These are phyloP conservation scores for Hypoxylon sp. DNA, from an alignment of 2,329 filamentous ascomycete genomes.

Conservation along the genomic window DNA sequence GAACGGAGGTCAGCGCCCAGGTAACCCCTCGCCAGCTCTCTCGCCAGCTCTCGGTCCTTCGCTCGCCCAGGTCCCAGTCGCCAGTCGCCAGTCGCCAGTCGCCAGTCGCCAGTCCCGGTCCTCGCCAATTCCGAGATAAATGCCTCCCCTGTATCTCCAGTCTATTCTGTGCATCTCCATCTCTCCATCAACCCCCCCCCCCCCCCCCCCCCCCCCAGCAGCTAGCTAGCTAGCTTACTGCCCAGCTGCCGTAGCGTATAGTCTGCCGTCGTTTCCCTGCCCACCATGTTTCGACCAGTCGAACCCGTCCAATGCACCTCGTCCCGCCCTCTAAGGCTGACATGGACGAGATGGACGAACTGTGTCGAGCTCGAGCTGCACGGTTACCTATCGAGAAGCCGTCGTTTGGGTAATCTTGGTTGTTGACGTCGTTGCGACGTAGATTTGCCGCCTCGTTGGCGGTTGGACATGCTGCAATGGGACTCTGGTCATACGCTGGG, in stretches of 20 bases:
- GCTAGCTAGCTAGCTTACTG: too few species aligned
- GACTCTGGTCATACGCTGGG: slow-evolving; percentile 31
- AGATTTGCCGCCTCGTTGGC: slow-evolving; percentile 25
- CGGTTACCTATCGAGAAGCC: slow-evolving; percentile 19
- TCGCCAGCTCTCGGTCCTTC: too few species aligned
- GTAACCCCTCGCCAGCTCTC: too few species aligned
- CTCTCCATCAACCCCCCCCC: slow-evolving; percentile 22
- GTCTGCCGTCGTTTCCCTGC: slow-evolving; percentile 13
- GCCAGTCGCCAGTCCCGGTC: slow-evolving; percentile 18
- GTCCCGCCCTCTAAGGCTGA: slow-evolving; percentile 36
- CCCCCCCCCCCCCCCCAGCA: too few species aligned
- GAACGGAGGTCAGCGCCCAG: slow-evolving; percentile 17
- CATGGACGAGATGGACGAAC: slow-evolving; percentile 25
- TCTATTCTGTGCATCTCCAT: slow-evolving; percentile 29
- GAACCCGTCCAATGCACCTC: slow-evolving; percentile 21
- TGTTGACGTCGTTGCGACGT: slow-evolving; percentile 25
- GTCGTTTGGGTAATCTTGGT: slow-evolving; percentile 25
- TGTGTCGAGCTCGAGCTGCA: slow-evolving; percentile 24
- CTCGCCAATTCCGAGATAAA: slow-evolving; percentile 21
- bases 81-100: too few species aligned
- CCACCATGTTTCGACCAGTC: too few species aligned
- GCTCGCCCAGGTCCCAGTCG: too few species aligned
- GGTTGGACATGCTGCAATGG: slow-evolving; percentile 38
- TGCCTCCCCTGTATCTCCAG: slow-evolving; percentile 17
- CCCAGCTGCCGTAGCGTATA: not conserved